Evolutionary conservation across 192 early-diverging fungal genomes (phyloP), one percentile per base, ranked within the genome.

Genomic region (Gaertneriomyces semiglobifer): DNA sequence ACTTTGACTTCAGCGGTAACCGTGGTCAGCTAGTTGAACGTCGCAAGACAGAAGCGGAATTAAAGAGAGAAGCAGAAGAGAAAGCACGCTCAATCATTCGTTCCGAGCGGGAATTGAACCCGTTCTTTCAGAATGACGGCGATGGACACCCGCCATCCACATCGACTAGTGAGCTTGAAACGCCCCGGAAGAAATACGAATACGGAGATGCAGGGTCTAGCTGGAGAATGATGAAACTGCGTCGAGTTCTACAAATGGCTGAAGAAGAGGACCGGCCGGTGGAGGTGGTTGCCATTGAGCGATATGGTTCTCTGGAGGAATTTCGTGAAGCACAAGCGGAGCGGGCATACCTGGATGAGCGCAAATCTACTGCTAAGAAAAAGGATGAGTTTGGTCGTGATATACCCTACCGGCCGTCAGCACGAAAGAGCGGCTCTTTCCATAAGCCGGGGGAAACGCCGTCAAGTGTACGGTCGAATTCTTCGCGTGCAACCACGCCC

Each of bases 161-260:
- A 11, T 61, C 39, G 14, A 12, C 4, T 12, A 45, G 7, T 16
- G 14, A 11, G 5, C 14, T 61, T n/a, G n/a, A 11, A 5, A 38
- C 14, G 42, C 20, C 39, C 10, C 11, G 44, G 63, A 63, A 60
- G 44, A 54, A 7, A 11, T 68, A 60, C 42, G 63, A 69, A 33
- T 85, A 74, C 68, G 81, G 84, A 19, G 84, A 81, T 55, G 64
- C 64, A 10, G 79, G 79, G 10, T 61, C 73, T 16, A 82, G 59
- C 38, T 93, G 91, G 91, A 75, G 90, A 51, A 93, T 93, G 90
- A 87, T 88, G 66, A 91, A 91, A 56, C 74, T 93, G 33, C 82
- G 79, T 58, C 75, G 86, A 41, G 76, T 85, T 20, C 75, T 73
- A 65, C 89, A 93, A 53, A 79, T 83, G 10, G 89, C 90, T 5